These are phyloP conservation scores for Fusarium bactridioides DNA, from an alignment of 2,329 filamentous ascomycete species.

Conservation along the genomic window DNA sequence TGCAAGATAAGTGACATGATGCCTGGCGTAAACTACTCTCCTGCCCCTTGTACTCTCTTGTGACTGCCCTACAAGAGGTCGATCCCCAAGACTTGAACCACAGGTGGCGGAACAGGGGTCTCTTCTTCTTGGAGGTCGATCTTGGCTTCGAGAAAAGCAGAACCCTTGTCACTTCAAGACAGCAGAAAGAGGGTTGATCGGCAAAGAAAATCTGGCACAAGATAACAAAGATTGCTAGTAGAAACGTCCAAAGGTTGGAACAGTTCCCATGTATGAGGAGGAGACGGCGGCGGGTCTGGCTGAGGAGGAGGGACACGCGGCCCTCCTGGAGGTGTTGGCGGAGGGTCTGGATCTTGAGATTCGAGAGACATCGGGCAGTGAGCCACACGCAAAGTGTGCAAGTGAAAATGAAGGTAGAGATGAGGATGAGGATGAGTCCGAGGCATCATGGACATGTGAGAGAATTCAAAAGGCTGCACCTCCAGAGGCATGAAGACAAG, in stretches of 20 bases:
- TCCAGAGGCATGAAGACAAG: neutral
- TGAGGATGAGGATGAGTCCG: neutral
- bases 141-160: constrained; percentile 4
- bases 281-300: constrained; percentile 41
- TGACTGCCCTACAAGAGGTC: neutral
- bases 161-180: constrained; percentile 5
- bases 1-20: neutral
- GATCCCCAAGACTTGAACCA: constrained; percentile 6
- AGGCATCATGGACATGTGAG: constrained; percentile 9
- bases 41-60: neutral
- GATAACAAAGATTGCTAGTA: neutral
- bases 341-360: constrained; percentile 37
- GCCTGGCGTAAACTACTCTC: neutral
- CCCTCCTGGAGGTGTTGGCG: constrained; percentile 41
- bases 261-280: constrained; percentile 33
- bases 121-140: neutral
- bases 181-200: constrained; percentile 12
- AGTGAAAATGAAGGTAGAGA: neutral
- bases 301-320: constrained; percentile 42
- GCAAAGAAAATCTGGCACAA: neutral
- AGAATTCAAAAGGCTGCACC: neutral
- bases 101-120: constrained; percentile 7
- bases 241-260: neutral
- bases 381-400: neutral
- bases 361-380: constrained; percentile 3